Conservation (phyloP, 164 flowering plant genomes). For the Piper longum region DNA sequence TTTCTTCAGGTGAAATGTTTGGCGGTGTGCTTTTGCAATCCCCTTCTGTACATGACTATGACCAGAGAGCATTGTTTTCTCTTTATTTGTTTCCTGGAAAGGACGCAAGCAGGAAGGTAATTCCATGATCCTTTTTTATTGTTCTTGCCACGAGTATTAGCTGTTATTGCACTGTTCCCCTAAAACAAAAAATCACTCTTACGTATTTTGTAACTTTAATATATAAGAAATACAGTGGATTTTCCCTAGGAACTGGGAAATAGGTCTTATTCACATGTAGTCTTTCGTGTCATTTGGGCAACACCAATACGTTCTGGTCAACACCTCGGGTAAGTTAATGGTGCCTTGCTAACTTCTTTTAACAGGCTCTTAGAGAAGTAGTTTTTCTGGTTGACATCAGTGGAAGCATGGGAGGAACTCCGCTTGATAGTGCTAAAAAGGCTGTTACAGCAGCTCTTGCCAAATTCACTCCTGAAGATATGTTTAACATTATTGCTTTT, state of each 20-base stretch:
- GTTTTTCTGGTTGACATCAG: slow-evolving; percentile 79
- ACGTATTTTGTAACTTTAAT: no score
- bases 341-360: not conserved
- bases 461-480: slow-evolving; percentile 48
- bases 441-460: slow-evolving; percentile 42
- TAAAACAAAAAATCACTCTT: no score
- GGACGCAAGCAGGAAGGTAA: slow-evolving; percentile 37
- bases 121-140: not conserved
- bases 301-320: no score
- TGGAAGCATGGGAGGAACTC: slow-evolving; percentile 76
- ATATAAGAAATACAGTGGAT: no score
- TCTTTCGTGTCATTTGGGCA: no score
- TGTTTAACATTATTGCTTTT: slow-evolving; percentile 72
- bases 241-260: no score
- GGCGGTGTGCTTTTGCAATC: slow-evolving; percentile 71
- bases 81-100: slow-evolving; percentile 60
- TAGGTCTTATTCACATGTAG: no score
- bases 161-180: not conserved
- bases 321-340: no score
- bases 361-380: slow-evolving; percentile 65
- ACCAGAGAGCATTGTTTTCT: slow-evolving; percentile 73
- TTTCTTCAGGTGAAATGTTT: slow-evolving; percentile 34
- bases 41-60: slow-evolving; percentile 48
- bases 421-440: slow-evolving; percentile 48
- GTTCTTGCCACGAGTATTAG: no score